These are phyloP conservation scores for Fusarium floridanum DNA, from an alignment of 2,329 filamentous ascomycete genomes.

Conservation along the genomic window DNA sequence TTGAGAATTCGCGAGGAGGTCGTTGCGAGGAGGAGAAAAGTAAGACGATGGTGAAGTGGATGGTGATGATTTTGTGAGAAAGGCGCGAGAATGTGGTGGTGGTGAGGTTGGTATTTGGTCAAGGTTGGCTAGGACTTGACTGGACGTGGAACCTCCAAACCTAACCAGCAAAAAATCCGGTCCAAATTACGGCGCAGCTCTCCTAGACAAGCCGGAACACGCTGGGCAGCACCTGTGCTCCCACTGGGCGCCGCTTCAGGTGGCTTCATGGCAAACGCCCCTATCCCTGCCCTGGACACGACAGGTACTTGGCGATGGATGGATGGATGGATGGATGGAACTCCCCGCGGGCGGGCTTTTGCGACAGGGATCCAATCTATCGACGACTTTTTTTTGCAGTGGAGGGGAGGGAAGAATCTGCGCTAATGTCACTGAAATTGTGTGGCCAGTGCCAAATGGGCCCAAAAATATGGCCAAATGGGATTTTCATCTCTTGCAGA, in stretches of 20 bases:
- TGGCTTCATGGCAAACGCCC: slow-evolving; percentile 4
- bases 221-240: slow-evolving; percentile 24
- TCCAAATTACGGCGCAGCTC: slow-evolving; percentile 16
- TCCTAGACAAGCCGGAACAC: background rate
- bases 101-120: slow-evolving; percentile 25
- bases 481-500: background rate
- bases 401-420: background rate
- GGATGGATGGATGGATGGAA: slow-evolving; percentile 16
- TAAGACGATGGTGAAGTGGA: slow-evolving; percentile 30
- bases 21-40: slow-evolving; percentile 12
- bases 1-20: background rate
- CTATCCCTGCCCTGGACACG: slow-evolving; percentile 3
- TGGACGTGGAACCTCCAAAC: background rate
- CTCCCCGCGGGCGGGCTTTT: slow-evolving; percentile 21
- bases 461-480: background rate
- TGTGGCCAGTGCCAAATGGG: background rate
- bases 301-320: slow-evolving; percentile 4
- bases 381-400: background rate
- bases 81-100: slow-evolving; percentile 26
- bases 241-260: slow-evolving; percentile 6
- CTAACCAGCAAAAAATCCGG: slow-evolving; percentile 21
- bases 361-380: slow-evolving; percentile 11
- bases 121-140: background rate
- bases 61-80: slow-evolving; percentile 30
- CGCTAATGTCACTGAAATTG: slow-evolving; percentile 27